These are phyloP conservation scores for Aureobasidium sp. DNA, from an alignment of 2,329 filamentous ascomycete species.

Conservation along the genomic window DNA sequence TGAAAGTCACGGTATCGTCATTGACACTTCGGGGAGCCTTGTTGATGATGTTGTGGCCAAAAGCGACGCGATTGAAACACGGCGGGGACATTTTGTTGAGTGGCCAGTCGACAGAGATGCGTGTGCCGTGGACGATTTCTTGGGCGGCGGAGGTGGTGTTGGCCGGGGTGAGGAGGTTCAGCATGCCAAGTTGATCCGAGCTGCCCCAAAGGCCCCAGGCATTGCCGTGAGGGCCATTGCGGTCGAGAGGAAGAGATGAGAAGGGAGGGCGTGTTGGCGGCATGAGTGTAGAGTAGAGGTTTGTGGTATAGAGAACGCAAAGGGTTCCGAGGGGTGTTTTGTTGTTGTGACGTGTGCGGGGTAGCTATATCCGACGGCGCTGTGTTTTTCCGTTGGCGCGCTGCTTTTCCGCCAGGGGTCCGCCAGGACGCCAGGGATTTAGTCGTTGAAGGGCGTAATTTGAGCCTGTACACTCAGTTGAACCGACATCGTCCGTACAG, in stretches of 20 bases:
- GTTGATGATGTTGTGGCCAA: constrained; percentile 49
- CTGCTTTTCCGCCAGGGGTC: neutral
- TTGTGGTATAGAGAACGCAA: neutral
- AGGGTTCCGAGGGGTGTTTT: neutral
- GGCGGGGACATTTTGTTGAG: constrained; percentile 41
- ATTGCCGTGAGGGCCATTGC: constrained; percentile 40
- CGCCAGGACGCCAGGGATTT: too few species aligned
- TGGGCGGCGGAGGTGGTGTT: constrained; percentile 47
- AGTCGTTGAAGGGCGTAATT: too few species aligned
- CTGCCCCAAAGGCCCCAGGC: constrained; percentile 27
- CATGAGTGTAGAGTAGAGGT: neutral
- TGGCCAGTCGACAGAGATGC: constrained; percentile 50
- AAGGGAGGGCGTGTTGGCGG: neutral
- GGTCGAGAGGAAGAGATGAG: constrained; percentile 37
- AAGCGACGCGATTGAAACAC: constrained; percentile 41
- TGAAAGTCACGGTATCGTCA: constrained; percentile 32
- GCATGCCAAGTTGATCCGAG: constrained; percentile 15
- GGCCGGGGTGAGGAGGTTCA: constrained; percentile 17
- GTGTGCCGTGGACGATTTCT: constrained; percentile 51
- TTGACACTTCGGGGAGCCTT: constrained; percentile 32
- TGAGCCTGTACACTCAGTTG: neutral
- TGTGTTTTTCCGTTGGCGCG: neutral
- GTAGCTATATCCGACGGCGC: neutral
- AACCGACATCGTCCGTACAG: neutral
- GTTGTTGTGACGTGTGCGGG: neutral